Evolutionary conservation across 768 basidiomycete genomes (phyloP).

Genomic region (Calocybe gangraenosa): DNA sequence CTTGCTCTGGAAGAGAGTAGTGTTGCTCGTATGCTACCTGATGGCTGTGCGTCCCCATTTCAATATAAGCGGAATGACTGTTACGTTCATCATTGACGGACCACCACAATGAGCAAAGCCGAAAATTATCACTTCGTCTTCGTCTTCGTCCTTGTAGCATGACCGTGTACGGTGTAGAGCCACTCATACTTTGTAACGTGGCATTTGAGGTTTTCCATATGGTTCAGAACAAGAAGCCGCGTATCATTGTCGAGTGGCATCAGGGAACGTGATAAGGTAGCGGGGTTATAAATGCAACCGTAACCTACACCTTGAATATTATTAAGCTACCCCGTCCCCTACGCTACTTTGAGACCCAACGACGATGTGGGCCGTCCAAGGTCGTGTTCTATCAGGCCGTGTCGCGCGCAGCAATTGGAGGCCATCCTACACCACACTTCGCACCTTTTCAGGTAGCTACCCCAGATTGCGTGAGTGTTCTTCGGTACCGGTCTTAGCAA

Average conservation of each 20-base stretch:
- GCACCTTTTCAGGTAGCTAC: slow-evolving; percentile 17
- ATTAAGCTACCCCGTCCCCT: background rate
- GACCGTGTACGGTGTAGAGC: no score
- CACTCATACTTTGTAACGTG: background rate
- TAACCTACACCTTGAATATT: background rate
- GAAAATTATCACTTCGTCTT: no score
- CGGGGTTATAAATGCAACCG: background rate
- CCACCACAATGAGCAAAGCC: no score
- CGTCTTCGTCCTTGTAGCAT: no score
- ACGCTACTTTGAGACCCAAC: slow-evolving; percentile 2
- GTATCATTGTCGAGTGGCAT: background rate
- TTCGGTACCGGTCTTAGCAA: slow-evolving; percentile 8
- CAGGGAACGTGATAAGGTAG: slow-evolving; percentile 9
- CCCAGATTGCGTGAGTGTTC: slow-evolving; percentile 17
- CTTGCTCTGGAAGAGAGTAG: no score
- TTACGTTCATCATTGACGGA: no score
- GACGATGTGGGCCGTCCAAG: slow-evolving; percentile 15
- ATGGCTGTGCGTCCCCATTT: no score
- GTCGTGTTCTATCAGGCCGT: slow-evolving; percentile 15
- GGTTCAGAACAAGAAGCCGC: background rate
- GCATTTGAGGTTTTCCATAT: slow-evolving; percentile 2
- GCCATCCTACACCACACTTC: slow-evolving; percentile 10
- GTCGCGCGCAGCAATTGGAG: slow-evolving; percentile 7
- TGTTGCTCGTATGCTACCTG: no score
- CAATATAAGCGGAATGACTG: no score